phyloP scores from a whole-genome alignment of 441 rosid species.

The Erodium trifolium region DNA sequence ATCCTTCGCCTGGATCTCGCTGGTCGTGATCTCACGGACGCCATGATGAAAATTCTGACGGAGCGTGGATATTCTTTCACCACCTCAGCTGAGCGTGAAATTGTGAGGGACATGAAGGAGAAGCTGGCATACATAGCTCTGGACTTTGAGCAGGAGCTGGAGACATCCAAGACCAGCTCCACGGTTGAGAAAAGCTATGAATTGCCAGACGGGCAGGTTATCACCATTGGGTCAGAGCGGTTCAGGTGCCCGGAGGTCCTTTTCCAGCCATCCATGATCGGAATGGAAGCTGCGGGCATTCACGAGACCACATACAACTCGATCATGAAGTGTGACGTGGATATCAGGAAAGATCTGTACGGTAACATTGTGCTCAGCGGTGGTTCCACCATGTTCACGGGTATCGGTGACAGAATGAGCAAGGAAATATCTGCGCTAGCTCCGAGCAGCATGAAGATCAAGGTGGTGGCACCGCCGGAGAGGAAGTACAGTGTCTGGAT shows the following conservation, averaged over 20 bases:
- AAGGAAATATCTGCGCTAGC: constrained; percentile 67
- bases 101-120: constrained; percentile 44
- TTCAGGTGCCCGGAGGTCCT: constrained; percentile 75
- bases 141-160: constrained; percentile 68
- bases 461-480: constrained; percentile 56
- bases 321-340: no score
- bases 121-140: constrained; percentile 68
- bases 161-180: constrained; percentile 61
- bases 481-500: constrained; percentile 78
- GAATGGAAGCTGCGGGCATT: constrained; percentile 26
- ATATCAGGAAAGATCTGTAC: constrained; percentile 44
- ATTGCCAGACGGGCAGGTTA: constrained; percentile 20
- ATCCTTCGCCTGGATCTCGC: constrained; percentile 78
- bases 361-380: constrained; percentile 20
- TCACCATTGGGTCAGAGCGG: constrained; percentile 68
- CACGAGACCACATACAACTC: no score
- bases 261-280: constrained; percentile 71
- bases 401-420: constrained; percentile 76
- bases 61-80: constrained; percentile 81
- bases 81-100: constrained; percentile 50
- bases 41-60: constrained; percentile 62
- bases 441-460: constrained; percentile 20
- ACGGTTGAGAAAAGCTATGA: constrained; percentile 66
- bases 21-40: constrained; percentile 56
- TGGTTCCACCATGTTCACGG: constrained; percentile 70